Evolutionary conservation across 306 rosid species (phyloP).

Genomic region (Cucumis cinereus): DNA sequence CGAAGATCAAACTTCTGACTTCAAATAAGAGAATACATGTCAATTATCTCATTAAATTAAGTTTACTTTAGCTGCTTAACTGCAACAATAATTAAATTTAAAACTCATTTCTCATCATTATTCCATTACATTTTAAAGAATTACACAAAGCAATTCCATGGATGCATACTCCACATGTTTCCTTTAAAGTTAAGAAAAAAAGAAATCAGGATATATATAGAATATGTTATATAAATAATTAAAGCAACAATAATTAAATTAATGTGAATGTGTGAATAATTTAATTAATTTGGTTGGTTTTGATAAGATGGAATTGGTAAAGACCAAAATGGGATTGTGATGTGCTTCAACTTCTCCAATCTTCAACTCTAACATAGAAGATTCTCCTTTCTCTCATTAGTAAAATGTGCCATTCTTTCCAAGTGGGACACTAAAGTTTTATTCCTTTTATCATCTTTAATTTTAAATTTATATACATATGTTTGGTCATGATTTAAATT

Average conservation of each 20-base stretch:
- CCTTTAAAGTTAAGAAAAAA: neutral
- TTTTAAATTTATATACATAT: neutral
- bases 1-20: too few species aligned
- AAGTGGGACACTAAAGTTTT: conserved; percentile 1
- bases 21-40: too few species aligned
- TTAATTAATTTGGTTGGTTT: neutral
- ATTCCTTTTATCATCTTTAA: neutral
- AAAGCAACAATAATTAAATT: neutral
- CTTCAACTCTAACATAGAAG: neutral
- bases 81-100: neutral
- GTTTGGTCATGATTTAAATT: neutral
- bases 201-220: too few species aligned
- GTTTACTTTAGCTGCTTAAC: too few species aligned
- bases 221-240: neutral
- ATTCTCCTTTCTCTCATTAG: neutral
- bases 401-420: neutral
- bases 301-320: conserved; percentile 5
- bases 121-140: neutral
- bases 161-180: neutral
- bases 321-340: neutral
- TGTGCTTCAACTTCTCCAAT: neutral
- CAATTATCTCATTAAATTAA: too few species aligned
- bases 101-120: neutral
- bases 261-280: neutral
- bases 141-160: neutral